Evolutionary conservation across 1,284 basidiomycete genomes (phyloP).

Genomic region (Puccinia polysora): DNA sequence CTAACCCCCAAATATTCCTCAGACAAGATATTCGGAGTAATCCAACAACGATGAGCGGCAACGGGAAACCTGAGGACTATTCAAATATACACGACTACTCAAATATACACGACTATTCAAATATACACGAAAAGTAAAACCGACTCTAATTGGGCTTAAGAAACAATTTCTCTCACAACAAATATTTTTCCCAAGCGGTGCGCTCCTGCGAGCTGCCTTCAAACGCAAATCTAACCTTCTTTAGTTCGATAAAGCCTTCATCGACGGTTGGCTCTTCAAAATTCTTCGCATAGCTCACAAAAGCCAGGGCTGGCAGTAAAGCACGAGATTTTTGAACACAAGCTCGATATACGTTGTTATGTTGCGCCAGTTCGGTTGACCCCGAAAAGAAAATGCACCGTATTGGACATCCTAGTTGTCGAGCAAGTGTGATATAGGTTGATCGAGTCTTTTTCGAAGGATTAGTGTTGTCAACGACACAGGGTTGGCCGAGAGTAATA

Average conservation of each 20-base stretch:
- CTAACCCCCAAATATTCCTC: too few relatives aligned
- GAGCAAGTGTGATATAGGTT: slow-evolving; percentile 59
- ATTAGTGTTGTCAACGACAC: slow-evolving; percentile 64
- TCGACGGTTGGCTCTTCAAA: slow-evolving; percentile 64
- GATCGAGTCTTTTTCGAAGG: slow-evolving; percentile 53
- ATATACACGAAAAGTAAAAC: too few relatives aligned
- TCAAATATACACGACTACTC: too few relatives aligned
- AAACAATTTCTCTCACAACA: slow-evolving; percentile 34
- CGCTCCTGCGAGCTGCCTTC: slow-evolving; percentile 68
- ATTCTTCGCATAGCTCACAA: slow-evolving; percentile 60
- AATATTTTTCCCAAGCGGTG: slow-evolving; percentile 70
- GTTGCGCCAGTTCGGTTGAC: slow-evolving; percentile 71
- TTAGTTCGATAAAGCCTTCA: slow-evolving; percentile 74
- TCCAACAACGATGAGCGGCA: too few relatives aligned
- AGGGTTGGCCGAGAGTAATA: slow-evolving; percentile 61
- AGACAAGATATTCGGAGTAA: too few relatives aligned
- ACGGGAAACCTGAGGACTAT: too few relatives aligned
- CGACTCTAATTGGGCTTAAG: background rate
- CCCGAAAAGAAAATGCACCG: slow-evolving; percentile 65
- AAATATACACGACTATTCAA: too few relatives aligned
- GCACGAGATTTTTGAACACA: slow-evolving; percentile 20
- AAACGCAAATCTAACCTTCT: slow-evolving; percentile 71
- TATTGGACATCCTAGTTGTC: slow-evolving; percentile 10
- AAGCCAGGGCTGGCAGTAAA: slow-evolving; percentile 66
- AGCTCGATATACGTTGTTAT: slow-evolving; percentile 76